Base-by-base conservation (phyloP, 257 asterid genomes). In the Solanum pimpinellifolium region DNA sequence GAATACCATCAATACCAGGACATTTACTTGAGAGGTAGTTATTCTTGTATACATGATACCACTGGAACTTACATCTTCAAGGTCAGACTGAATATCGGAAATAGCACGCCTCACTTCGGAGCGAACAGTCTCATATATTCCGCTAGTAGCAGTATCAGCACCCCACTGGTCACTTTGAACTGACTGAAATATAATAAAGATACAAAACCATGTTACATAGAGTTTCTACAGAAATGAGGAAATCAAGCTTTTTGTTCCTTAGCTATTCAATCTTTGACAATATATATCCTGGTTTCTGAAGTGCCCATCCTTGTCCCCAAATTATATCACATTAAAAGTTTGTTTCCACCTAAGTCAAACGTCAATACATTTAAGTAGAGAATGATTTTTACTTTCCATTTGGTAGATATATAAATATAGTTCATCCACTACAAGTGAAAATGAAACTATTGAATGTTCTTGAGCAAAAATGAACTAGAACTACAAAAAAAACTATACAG, bases 31-130 rank as follows among this genome's bases (percentile, higher is more conserved):
- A 80, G 39, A 29, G 37, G 44, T 29, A 80, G 44, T 47, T 80
- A 47, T 47, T 80, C 44, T 29, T 80, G 44, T 49, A 49, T 78
- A 18, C 85, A 80, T 29, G 44, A 49, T 80, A 29, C 44, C 42
- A 44, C 20, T 49, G 41, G 77, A 77, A 70, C 91, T 86, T 86
- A 89, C 92, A 76, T 84, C 81, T 70, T 85, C 89, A 85, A 88
- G 87, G 88, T 92, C 91, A 88, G 85, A 85, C 87, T 90, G 92
- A 87, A 88, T 82, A 84, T 90, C 93, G 39, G 89, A 88, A 47
- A 87, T 88, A 77, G 95, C 95, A 91, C 91, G 87, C 86, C 92
- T 86, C 81, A 90, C 92, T 89, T 89, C 92, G 39, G 91, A 88
- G 49, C 88, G 90, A 84, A 91, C 90, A 65, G 91, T 90, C 87